Evolutionary conservation across 1,284 basidiomycete genomes (phyloP), one percentile per base, ranked within the genome.

Genomic region (Sanghuangporus baumii): DNA sequence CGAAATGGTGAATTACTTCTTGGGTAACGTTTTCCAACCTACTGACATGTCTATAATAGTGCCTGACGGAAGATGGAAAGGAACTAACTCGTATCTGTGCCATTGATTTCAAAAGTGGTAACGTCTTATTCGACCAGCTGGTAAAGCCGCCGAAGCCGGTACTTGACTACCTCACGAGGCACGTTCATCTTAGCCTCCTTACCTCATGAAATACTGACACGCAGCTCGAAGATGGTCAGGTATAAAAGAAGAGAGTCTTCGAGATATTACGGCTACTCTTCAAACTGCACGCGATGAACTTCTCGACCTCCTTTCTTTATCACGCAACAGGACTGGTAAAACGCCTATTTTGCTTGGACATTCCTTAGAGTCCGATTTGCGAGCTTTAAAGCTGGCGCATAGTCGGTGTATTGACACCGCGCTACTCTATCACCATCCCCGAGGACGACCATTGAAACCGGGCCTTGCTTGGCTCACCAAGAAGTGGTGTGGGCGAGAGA

Each of bases 321-420:
- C 43, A 81, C 83, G 37, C 72, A 76, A 1, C 61, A 72, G 71
- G 14, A 67, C 71, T n/a, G 80, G 79, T 1, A 83, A 85, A 0
- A 88, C 87, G 0, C 92, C 93, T 1, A 89, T 96, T 69, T 85
- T 97, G 16, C 78, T 97, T n/a, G 95, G 95, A 0, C 95, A 97
- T 73, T 96, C 93, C 2, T 84, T 97, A 55, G 94, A 96, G 76
- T 94, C 90, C 36, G 94, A 97, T 72, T 81, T 97, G 38, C 85
- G 84, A 66, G 91, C 91, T 0, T 82, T 98, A 62, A 91, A 90
- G 68, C 82, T 96, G 47, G 83, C 86, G 64, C 91, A 96, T 69
- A 87, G 93, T 0, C 77, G 84, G 51, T 93, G 92, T 70, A 92
- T 97, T 69, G 95, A 97, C 71, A 97, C 95, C 1, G 90, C 93